A percentile compares a stretch with the other conserved stretches of the same genome.
Evolutionary conservation across 2,329 filamentous ascomycete genomes (phyloP).

Genomic region (Eutypa lata): DNA sequence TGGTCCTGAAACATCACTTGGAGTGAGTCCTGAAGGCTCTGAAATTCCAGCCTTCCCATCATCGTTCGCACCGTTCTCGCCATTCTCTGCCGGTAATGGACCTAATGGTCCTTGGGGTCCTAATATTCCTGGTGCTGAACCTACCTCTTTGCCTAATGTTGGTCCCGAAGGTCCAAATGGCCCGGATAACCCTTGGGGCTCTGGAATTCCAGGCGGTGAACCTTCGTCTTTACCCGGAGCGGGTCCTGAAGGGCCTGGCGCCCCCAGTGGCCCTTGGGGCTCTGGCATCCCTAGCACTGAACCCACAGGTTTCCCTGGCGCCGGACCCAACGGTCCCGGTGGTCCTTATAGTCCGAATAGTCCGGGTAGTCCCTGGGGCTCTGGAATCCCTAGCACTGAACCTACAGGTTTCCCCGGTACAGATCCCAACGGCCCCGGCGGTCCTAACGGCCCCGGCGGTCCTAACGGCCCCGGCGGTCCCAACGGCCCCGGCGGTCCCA

Average conservation of each 20-base stretch:
- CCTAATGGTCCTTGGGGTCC: not conserved
- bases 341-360: too few species aligned
- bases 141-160: not conserved
- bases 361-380: not conserved
- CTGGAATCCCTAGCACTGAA: not conserved
- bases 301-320: not conserved
- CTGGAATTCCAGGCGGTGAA: not conserved
- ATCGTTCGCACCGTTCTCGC: too few species aligned
- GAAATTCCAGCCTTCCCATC: too few species aligned
- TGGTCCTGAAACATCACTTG: too few species aligned
- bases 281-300: not conserved
- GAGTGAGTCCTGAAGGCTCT: not conserved
- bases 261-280: not conserved
- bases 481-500: not conserved
- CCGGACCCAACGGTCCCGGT: too few species aligned
- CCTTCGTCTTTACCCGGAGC: not conserved
- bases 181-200: not conserved
- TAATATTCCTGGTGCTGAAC: not conserved
- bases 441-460: constrained; percentile 1
- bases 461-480: not conserved
- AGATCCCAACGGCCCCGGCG: not conserved
- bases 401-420: not conserved
- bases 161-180: not conserved
- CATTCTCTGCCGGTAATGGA: not conserved
- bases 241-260: not conserved